Evolutionary conservation across 179 eudicot species (phyloP).

Genomic region (Silene noctiflora): DNA sequence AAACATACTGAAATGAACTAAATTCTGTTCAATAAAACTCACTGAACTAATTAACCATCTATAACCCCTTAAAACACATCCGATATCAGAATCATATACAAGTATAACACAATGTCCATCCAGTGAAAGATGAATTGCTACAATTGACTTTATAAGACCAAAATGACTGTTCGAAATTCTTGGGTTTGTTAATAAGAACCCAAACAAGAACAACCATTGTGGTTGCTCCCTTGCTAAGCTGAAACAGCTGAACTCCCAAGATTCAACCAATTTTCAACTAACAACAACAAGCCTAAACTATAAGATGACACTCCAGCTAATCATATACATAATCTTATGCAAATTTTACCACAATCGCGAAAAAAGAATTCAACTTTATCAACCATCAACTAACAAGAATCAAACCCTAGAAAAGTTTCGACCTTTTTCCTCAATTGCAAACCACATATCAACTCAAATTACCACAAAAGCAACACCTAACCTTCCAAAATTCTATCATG

Average conservation of each 20-base stretch:
- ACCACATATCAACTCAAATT: background rate
- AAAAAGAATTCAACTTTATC: constrained; percentile 11
- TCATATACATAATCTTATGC: background rate
- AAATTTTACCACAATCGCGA: background rate
- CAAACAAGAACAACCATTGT: background rate
- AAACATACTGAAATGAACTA: background rate
- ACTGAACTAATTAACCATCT: background rate
- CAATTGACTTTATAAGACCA: background rate
- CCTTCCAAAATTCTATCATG: background rate
- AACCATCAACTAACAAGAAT: background rate
- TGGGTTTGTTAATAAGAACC: background rate
- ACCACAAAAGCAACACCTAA: constrained; percentile 1
- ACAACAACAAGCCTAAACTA: background rate
- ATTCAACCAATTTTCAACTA: background rate
- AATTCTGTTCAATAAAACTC: background rate
- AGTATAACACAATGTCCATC: background rate
- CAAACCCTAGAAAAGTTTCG: background rate
- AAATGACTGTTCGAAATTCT: background rate
- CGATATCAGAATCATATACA: background rate
- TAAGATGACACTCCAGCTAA: background rate
- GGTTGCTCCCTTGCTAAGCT: background rate
- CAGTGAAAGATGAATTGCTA: background rate
- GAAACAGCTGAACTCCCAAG: background rate
- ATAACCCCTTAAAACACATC: background rate
- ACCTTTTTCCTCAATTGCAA: constrained; percentile 7